Percentiles rank a stretch among this genome's conserved stretches.
phyloP scores from a whole-genome alignment of 305 asterid species.

The Caryopteris hybrid region DNA sequence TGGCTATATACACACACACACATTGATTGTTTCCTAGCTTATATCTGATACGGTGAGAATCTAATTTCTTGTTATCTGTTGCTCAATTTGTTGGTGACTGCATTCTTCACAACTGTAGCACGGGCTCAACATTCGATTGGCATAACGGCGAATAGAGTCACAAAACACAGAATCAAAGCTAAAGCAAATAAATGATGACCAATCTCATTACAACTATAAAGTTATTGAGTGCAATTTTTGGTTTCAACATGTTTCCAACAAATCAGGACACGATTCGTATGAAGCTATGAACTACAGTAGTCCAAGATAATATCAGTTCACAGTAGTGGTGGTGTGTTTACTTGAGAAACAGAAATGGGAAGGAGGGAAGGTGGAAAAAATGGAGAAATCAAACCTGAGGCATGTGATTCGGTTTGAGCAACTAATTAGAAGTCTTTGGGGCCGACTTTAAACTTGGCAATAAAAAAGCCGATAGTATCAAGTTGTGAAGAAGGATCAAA shows the following conservation, averaged over 20 bases:
- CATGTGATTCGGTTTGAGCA: background rate
- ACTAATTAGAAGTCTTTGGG: slow-evolving; percentile 40
- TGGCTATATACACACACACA: too few species aligned
- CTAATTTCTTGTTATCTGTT: too few species aligned
- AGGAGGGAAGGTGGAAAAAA: background rate
- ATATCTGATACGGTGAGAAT: too few species aligned
- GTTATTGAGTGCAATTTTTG: background rate
- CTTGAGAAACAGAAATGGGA: background rate
- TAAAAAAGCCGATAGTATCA: slow-evolving; percentile 90
- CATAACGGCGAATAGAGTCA: background rate
- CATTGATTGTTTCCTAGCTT: too few species aligned
- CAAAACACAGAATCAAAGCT: background rate
- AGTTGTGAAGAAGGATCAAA: slow-evolving; percentile 85
- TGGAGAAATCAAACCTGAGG: background rate
- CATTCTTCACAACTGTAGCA: too few species aligned
- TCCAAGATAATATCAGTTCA: background rate
- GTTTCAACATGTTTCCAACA: background rate
- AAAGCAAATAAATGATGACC: background rate
- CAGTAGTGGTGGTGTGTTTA: background rate
- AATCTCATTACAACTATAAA: background rate
- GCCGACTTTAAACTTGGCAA: slow-evolving; percentile 87
- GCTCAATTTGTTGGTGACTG: too few species aligned
- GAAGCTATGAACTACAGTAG: background rate
- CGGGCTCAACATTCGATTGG: background rate
- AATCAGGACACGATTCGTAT: background rate